Base-by-base conservation (phyloP, 192 early-diverging fungal genomes). In the Coemansia nantahalensis region DNA sequence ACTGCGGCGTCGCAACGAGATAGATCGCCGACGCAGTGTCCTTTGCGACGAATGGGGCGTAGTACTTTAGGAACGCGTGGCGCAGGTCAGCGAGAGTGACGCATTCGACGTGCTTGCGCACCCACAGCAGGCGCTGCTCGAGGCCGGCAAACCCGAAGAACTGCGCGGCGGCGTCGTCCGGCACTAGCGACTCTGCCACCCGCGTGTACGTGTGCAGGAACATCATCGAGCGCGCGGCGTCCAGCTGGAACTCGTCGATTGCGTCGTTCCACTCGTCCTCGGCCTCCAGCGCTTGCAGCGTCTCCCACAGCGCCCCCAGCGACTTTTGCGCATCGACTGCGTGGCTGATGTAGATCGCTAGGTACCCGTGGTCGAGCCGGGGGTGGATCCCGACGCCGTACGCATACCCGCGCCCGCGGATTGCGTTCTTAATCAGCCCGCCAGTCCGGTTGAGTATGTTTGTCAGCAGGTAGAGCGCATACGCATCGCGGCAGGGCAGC, bases 381-480 rank as follows among this genome's bases (percentile, higher is more conserved):
- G 60, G 44, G 48, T 75, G 71, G 16, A 67, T 56, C 1, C 64
- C 71, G 13, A 75, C 52, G 37, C 82, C 90, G 51, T 93, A 93
- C 0, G 91, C 91, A 47, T 84, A 86, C 34, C 86, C 84, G 17
- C 71, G 72, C 16, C 90, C 89, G 12, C 91, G 80, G 11, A 94
- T 84, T 0, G 85, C 81, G n/a, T 80, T 87, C 58, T 89, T 92
- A 5, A 94, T 54, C n/a, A 88, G 81, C 3, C 91, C 91, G 42
- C 91, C 91, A 22, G 81, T 77, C 31, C 84, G 77, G 13, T 85
- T 85, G 14, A 94, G 66, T 8, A 92, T 61, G 39, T 84, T 84
- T 16, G 84, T 79, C 17, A 94, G 57, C 12, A 77, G 21, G 1
- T 23, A 34, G 38, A 77, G 43, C 39, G 73, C 51, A 30, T 52